Base-by-base conservation (phyloP, 73 alveolate genomes). In the Breviolum minutum region DNA sequence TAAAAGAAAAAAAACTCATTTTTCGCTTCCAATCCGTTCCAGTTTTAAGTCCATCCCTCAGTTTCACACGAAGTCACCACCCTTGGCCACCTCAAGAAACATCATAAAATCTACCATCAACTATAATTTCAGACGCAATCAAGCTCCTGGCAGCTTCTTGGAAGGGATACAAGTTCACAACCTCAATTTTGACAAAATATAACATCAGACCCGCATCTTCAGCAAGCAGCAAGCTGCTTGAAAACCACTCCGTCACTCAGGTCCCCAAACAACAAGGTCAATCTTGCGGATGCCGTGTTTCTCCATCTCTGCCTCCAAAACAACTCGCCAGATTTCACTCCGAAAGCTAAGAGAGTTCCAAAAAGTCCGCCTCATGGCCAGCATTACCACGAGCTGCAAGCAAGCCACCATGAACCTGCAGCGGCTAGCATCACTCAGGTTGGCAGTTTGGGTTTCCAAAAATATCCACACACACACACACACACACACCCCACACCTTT, bases 331-430 rank as follows among this genome's bases (percentile, higher is more conserved):
- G 24, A 68, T 68, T 22, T 40, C 54, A 40, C 54, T 3, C 54
- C 32, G 87, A 30, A 30, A 22, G 16, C 63, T 29, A 61, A 0
- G 64, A 32, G 74, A 11, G 11, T 66, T 66, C 17, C 27, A 6
- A 5, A 32, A 5, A 48, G 71, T 5, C 71, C 8, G 68, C 95
- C 87, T 81, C 99, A 71, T 95, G 99, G 19, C 87, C 88, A 26
- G 84, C 99, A 62, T 95, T 95, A 74, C 99, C 99, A 6, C 99
- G 94, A 26, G 92, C 99, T 8, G 99, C 99, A 26, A 95, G 99
- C 8, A 95, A 86, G 20, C 99, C 99, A 24, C 99, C 99, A 54
- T 95, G 99, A 24, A 95, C 92, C 99, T 86, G 79, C 63, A 20
- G 30, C 66, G 17, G 68, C 26, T 48, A 0, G 14, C 40, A 40